Conservation (phyloP, 1,284 basidiomycete species). For the Heterobasidion parviporum region DNA sequence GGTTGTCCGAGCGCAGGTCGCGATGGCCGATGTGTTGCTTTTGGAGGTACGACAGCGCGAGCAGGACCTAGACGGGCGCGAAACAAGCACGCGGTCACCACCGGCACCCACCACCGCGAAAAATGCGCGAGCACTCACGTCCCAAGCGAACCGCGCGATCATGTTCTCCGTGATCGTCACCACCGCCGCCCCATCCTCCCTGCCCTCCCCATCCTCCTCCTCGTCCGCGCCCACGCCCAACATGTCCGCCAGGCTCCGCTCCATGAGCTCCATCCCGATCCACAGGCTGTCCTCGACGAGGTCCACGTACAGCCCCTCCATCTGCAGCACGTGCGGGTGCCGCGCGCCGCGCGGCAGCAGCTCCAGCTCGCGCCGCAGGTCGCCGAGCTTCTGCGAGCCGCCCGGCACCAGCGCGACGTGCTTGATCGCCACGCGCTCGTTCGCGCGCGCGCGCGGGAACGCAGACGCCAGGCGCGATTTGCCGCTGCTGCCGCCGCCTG, state of each 20-base stretch:
- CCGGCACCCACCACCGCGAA: not conserved
- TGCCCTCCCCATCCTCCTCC: constrained; percentile 24
- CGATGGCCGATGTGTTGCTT: constrained; percentile 62
- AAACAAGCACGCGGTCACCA: too few species aligned
- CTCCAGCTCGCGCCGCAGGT: constrained; percentile 50
- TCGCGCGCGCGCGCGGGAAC: constrained; percentile 21
- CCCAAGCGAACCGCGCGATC: constrained; percentile 62
- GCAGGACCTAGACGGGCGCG: constrained; percentile 37
- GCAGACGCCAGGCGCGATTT: constrained; percentile 3
- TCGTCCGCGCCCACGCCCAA: constrained; percentile 37
- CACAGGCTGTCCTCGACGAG: constrained; percentile 60
- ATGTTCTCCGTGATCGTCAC: constrained; percentile 53
- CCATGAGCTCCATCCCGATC: constrained; percentile 83
- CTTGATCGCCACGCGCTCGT: constrained; percentile 51
- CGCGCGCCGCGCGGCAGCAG: constrained; percentile 47
- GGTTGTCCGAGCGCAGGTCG: constrained; percentile 73
- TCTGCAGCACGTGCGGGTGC: constrained; percentile 52
- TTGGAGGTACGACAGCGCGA: constrained; percentile 57
- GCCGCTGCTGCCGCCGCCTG: constrained; percentile 17
- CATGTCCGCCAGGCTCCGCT: constrained; percentile 72
- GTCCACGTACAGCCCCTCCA: constrained; percentile 65
- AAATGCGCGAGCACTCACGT: constrained; percentile 40
- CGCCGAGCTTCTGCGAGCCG: constrained; percentile 52
- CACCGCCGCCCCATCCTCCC: constrained; percentile 27
- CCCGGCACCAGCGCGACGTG: constrained; percentile 51